Base-by-base conservation (phyloP, 352 stramenopile genomes). In the Pythium apleroticum region DNA sequence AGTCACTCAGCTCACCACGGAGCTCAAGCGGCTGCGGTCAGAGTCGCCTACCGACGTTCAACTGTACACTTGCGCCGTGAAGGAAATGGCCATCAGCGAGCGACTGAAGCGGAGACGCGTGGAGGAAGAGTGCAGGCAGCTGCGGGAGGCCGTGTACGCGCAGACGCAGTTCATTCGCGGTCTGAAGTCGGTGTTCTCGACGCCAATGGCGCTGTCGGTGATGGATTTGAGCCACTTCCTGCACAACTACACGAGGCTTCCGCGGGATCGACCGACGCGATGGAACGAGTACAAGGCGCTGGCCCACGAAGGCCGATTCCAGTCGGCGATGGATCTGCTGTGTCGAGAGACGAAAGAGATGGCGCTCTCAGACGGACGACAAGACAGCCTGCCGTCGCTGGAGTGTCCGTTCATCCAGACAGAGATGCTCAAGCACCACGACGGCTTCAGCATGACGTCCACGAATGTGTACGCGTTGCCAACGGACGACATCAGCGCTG, bases 391-490 rank as follows among this genome's bases (percentile, higher is more conserved):
- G 22, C 35, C 35, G 35, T 41, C 35, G 10, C 9, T 41, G 27
- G 25, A 27, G 25, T 25, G 11, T 19, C 57, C 57, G 14, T 30
- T 46, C 30, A 49, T 64, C n/a, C 22, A 64, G 24, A 28, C 25
- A 10, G 46, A 64, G 31, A 41, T 55, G 1, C 43, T 63, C 19
- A 11, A 43, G 19, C 14, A 53, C 41, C n/a, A 33, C 28, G 39
- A 50, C 22, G 33, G 53, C 20, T 31, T 33, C 31, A 57, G 45
- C 30, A 35, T 64, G 28, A 77, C 66, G 8, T 71, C 71, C n/a
- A 63, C 55, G 0, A 52, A 62, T 19, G 69, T 75, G 52, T 81
- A 75, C 50, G 63, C 69, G 12, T 64, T 81, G 41, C 71, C 78
- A 37, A 78, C 71, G 11, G 43, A 60, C 67, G 27, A 71, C 61